Percentiles rank a stretch among this genome's conserved stretches.
Conservation (phyloP, 768 basidiomycete species). For the Tylopilus vinaceipallidus region DNA sequence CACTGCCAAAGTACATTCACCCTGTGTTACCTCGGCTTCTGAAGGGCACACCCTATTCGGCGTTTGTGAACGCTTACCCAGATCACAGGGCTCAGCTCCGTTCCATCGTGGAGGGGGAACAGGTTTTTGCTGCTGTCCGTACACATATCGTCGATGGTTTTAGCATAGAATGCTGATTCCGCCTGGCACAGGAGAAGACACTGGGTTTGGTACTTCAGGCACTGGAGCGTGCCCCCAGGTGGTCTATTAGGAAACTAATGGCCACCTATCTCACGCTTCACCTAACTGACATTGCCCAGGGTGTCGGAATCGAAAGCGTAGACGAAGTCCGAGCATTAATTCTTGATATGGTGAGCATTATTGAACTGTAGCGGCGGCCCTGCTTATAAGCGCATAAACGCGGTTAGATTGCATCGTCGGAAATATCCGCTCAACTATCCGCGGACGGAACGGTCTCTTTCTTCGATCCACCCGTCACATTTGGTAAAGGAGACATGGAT, state of each 20-base stretch:
- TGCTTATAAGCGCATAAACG: slow-evolving; percentile 2
- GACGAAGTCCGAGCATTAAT: slow-evolving; percentile 59
- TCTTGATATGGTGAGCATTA: slow-evolving; percentile 64
- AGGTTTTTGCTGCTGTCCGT: slow-evolving; percentile 51
- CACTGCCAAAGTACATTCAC: slow-evolving; percentile 76
- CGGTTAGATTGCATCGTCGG: slow-evolving; percentile 62
- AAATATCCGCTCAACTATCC: slow-evolving; percentile 69
- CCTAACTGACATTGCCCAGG: slow-evolving; percentile 64
- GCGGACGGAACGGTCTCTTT: slow-evolving; percentile 73
- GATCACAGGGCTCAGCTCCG: slow-evolving; percentile 45
- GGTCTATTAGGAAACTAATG: slow-evolving; percentile 77
- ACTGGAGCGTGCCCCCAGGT: slow-evolving; percentile 67
- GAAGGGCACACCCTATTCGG: slow-evolving; percentile 65
- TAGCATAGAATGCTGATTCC: slow-evolving; percentile 6
- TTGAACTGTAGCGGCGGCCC: not conserved
- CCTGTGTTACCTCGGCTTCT: slow-evolving; percentile 53
- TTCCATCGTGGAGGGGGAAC: slow-evolving; percentile 54
- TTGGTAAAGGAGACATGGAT: slow-evolving; percentile 63
- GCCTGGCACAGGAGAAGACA: slow-evolving; percentile 58
- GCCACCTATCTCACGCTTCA: slow-evolving; percentile 80
- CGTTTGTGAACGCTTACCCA: slow-evolving; percentile 67
- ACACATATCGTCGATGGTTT: not conserved
- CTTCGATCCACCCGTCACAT: slow-evolving; percentile 57
- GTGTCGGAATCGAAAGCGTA: slow-evolving; percentile 41
- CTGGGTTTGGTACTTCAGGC: slow-evolving; percentile 67